Evolutionary conservation across 2,329 filamentous ascomycete genomes (phyloP).

Genomic region (Exophiala oligosperma): DNA sequence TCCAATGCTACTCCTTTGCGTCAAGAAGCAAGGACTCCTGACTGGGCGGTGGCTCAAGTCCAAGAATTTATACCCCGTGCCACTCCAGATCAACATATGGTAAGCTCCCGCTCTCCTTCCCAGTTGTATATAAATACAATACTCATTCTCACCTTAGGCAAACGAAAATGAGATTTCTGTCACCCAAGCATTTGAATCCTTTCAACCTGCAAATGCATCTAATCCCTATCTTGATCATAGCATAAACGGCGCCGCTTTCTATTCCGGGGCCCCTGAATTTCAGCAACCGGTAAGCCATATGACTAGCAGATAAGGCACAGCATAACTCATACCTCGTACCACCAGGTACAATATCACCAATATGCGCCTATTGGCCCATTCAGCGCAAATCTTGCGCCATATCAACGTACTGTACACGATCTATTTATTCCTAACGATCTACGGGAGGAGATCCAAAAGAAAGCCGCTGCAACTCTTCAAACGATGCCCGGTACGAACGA

Average conservation of each 20-base stretch:
- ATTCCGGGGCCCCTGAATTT: slow-evolving; percentile 58
- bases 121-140: neutral
- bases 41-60: slow-evolving; percentile 47
- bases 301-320: neutral
- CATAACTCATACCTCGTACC: slow-evolving; percentile 12
- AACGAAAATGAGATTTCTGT: slow-evolving; percentile 24
- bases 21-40: slow-evolving; percentile 42
- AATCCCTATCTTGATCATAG: slow-evolving; percentile 76
- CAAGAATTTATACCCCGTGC: slow-evolving; percentile 56
- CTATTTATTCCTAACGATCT: slow-evolving; percentile 88
- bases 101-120: slow-evolving; percentile 36
- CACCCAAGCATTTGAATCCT: slow-evolving; percentile 22
- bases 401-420: slow-evolving; percentile 84
- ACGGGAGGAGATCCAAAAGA: slow-evolving; percentile 85
- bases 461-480: slow-evolving; percentile 80
- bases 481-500: slow-evolving; percentile 70
- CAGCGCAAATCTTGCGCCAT: slow-evolving; percentile 75
- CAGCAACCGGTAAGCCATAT: slow-evolving; percentile 60
- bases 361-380: slow-evolving; percentile 87
- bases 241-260: slow-evolving; percentile 66
- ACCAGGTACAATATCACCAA: slow-evolving; percentile 82
- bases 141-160: slow-evolving; percentile 5
- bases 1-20: slow-evolving; percentile 44
- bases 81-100: slow-evolving; percentile 52
- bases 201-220: slow-evolving; percentile 42